Base-by-base conservation (phyloP, 208 protist species). In the Crithidia bombi region DNA sequence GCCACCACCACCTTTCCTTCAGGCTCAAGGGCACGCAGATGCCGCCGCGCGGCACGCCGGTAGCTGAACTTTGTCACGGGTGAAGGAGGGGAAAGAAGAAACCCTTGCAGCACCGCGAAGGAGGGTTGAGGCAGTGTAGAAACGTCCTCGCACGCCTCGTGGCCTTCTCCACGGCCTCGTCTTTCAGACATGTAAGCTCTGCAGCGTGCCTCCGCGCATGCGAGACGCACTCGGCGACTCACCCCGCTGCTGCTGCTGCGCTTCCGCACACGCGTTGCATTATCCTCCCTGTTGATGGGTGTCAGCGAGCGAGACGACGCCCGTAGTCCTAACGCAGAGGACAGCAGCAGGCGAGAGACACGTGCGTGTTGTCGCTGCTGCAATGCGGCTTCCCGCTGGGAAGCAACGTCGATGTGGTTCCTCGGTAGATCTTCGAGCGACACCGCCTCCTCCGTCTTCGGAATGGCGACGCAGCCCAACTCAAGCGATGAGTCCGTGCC, bases 171-270 rank as follows among this genome's bases (percentile, higher is more conserved):
- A 41, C 36, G 9, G 12, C 36, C 12, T 6, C 36, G 36, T 41
- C 12, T 12, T n/a, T 6, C 36, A 41, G 36, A 15, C 9, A 6
- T 6, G 36, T 51, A 28, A 6, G 2, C 50, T 19, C 12, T 35
- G 50, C 26, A 55, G 28, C 50, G 50, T 28, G 50, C 50, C 26
- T 55, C 50, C 50, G 35, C 26, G 23, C 26, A 32, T 11, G 50
- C 50, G 10, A 55, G 50, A 9, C 5, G n/a, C 26, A 55, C 0
- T 19, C 26, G 28, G 9, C 28, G 21, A 10, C 25, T 35, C 15
- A 4, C 23, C 2, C 28, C 9, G 11, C n/a, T 32, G 50, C 50
- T 14, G 6, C 28, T n/a, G 6, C n/a, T n/a, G n/a, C n/a, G n/a
- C n/a, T n/a, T n/a, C n/a, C n/a, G n/a, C n/a, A n/a, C n/a, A n/a